phyloP scores from a whole-genome alignment of 306 rosid species.

The Arachis stenosperma region DNA sequence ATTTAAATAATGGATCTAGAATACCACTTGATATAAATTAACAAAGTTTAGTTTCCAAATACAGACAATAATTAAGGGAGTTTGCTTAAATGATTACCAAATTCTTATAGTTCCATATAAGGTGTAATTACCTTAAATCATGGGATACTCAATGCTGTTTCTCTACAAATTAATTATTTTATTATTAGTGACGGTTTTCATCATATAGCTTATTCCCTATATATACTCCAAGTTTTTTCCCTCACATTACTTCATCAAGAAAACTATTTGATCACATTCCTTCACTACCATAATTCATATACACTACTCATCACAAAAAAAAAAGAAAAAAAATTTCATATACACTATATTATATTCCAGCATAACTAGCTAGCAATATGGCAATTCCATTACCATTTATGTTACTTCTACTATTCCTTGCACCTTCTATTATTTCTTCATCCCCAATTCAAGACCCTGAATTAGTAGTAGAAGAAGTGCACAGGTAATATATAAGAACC shows the following conservation, averaged over 20 bases:
- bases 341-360: no score
- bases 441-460: slow-evolving; percentile 69
- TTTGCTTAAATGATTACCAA: slow-evolving; percentile 39
- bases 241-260: slow-evolving; percentile 41
- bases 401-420: slow-evolving; percentile 41
- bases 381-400: slow-evolving; percentile 51
- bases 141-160: slow-evolving; percentile 30
- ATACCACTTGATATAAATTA: background rate
- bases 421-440: slow-evolving; percentile 53
- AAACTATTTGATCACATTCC: slow-evolving; percentile 1
- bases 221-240: slow-evolving; percentile 39
- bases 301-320: background rate
- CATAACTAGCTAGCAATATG: slow-evolving; percentile 29
- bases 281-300: slow-evolving; percentile 31
- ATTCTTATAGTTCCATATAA: slow-evolving; percentile 10
- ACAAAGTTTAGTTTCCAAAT: background rate
- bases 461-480: slow-evolving; percentile 64
- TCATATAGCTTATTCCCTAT: slow-evolving; percentile 43
- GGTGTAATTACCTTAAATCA: slow-evolving; percentile 47
- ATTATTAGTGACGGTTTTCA: slow-evolving; percentile 38
- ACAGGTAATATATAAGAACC: slow-evolving; percentile 46
- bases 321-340: no score
- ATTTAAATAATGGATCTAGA: background rate
- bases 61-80: background rate
- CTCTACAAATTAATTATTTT: slow-evolving; percentile 30